These are phyloP conservation scores for Apodospora peruviana DNA, from an alignment of 495 filamentous ascomycete species.

Conservation along the genomic window DNA sequence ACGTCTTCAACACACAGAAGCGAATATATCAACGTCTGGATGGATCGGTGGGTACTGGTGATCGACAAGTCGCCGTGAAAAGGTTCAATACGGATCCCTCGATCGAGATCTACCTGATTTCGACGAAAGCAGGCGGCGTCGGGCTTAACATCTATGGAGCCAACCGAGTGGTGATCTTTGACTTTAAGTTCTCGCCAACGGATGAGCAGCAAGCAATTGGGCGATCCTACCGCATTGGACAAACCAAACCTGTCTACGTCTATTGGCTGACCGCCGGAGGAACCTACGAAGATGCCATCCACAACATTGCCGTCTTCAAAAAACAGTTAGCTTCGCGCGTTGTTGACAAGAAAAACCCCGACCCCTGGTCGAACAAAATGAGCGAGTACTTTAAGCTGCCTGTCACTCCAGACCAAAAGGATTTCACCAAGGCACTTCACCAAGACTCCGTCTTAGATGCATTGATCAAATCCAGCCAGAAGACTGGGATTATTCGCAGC, in stretches of 20 bases:
- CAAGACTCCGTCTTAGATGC: conserved; percentile 69
- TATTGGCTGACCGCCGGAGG: conserved; percentile 80
- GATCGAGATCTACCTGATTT: conserved; percentile 65
- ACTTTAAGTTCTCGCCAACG: conserved; percentile 74
- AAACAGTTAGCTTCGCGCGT: conserved; percentile 70
- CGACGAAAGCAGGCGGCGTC: conserved; percentile 73
- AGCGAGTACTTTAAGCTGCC: conserved; percentile 55
- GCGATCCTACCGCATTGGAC: conserved; percentile 80
- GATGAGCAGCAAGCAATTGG: conserved; percentile 87
- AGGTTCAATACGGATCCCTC: conserved; percentile 53
- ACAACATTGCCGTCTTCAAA: conserved; percentile 74
- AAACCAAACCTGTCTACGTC: conserved; percentile 76
- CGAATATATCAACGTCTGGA: conserved; percentile 56
- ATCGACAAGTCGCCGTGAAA: conserved; percentile 57
- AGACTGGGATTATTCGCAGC: conserved; percentile 19
- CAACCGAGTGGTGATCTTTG: conserved; percentile 84
- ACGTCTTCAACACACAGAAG: conserved; percentile 38
- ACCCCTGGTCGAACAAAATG: conserved; percentile 48
- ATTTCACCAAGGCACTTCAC: conserved; percentile 47
- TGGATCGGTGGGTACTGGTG: conserved; percentile 48
- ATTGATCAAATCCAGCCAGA: conserved; percentile 40
- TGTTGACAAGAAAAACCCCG: conserved; percentile 74
- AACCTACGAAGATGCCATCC: conserved; percentile 68
- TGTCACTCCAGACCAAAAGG: conserved; percentile 43
- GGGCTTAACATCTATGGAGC: conserved; percentile 81